Evolutionary conservation across 208 protist genomes (phyloP).

Genomic region (Wallacemonas sp.): DNA sequence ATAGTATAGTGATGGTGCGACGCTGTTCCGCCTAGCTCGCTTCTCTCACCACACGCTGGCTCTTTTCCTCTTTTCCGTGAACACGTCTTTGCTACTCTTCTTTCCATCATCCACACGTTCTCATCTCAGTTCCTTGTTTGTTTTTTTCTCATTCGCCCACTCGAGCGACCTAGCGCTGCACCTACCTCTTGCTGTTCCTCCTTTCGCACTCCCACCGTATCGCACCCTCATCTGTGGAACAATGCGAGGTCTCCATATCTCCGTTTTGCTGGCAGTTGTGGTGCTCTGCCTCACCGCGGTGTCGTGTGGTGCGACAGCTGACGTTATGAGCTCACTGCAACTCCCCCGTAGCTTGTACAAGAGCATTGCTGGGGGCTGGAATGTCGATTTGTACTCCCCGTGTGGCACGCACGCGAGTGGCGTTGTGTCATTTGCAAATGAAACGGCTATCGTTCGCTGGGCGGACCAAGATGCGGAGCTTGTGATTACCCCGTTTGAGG

Average conservation of each 20-base stretch:
- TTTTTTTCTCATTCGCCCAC: no score
- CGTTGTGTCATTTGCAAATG: constrained; percentile 43
- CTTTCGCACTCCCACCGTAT: no score
- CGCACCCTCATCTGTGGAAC: no score
- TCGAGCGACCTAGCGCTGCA: no score
- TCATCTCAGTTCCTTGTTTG: no score
- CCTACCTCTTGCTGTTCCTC: no score
- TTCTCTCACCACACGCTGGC: no score
- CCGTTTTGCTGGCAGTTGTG: constrained; percentile 11
- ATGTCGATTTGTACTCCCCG: constrained; percentile 52
- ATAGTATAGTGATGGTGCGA: no score
- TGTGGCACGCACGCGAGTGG: constrained; percentile 32
- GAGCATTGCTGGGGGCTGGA: constrained; percentile 60
- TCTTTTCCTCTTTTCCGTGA: constrained; percentile 16
- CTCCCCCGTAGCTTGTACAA: constrained; percentile 48
- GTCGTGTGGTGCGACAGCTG: background rate
- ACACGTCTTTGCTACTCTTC: no score
- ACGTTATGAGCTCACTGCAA: constrained; percentile 24
- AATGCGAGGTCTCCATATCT: constrained; percentile 2
- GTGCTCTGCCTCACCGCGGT: constrained; percentile 5
- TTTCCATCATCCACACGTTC: no score
- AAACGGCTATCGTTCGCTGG: constrained; percentile 39
- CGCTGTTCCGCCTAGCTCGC: no score
- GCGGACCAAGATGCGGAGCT: constrained; percentile 17
- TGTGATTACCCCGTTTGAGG: constrained; percentile 18